Percentiles rank a stretch among this genome's conserved stretches.
Conservation (phyloP, 352 stramenopile genomes). For the Phytophthora brassicae region DNA sequence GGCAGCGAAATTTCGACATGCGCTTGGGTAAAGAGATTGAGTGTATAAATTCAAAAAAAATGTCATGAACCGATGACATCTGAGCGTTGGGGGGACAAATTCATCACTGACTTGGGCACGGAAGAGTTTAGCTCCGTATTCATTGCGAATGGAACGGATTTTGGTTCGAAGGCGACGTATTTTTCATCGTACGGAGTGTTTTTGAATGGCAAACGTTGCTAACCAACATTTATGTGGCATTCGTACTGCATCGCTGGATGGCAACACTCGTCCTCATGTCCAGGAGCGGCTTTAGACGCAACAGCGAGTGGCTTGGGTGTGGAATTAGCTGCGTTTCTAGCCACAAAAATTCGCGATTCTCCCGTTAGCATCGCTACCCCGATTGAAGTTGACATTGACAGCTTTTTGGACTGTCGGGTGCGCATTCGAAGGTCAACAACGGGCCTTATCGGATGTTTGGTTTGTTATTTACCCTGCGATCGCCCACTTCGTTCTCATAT, state of each 20-base stretch:
- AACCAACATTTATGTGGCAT: not conserved
- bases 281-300: not conserved
- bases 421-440: conserved; percentile 37
- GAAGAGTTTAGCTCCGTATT: conserved; percentile 1
- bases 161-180: not conserved
- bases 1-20: conserved; percentile 21
- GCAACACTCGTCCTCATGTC: not conserved
- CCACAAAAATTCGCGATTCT: not conserved
- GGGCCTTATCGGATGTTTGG: conserved; percentile 29
- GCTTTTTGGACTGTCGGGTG: conserved; percentile 24
- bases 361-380: not conserved
- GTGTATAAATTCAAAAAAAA: not conserved
- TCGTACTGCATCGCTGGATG: conserved; percentile 1
- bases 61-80: not conserved
- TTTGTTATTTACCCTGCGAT: conserved; percentile 29
- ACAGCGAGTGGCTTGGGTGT: not conserved
- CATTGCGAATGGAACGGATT: conserved; percentile 12
- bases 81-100: not conserved
- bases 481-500: conserved; percentile 6
- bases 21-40: conserved; percentile 12
- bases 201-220: conserved; percentile 14
- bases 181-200: not conserved
- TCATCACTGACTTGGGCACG: not conserved
- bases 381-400: conserved; percentile 4
- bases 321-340: conserved; percentile 5